Conservation (phyloP, 345 rosid genomes). For the Melastoma malabathricum region DNA sequence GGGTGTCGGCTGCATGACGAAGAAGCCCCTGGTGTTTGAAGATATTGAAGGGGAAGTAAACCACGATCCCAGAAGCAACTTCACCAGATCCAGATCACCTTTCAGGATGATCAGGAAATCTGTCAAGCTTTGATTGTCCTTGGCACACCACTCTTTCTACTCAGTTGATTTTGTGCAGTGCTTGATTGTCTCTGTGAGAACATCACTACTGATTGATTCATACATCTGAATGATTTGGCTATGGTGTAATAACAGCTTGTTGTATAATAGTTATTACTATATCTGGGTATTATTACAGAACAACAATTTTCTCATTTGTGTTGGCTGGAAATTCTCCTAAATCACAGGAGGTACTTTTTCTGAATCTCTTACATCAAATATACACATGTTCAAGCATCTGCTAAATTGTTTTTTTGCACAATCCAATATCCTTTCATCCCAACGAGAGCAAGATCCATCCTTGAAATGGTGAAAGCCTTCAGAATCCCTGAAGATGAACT, state of each 20-base stretch:
- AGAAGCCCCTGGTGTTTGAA: slow-evolving; percentile 47
- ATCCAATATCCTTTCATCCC: slow-evolving; percentile 36
- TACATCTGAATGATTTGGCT: slow-evolving; percentile 10
- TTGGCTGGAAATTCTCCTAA: too few relatives aligned
- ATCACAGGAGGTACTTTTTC: neutral
- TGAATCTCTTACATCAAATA: too few relatives aligned
- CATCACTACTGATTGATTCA: neutral
- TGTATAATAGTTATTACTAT: slow-evolving; percentile 11
- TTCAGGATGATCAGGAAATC: slow-evolving; percentile 59
- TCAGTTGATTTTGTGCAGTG: slow-evolving; percentile 6
- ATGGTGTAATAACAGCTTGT: slow-evolving; percentile 35
- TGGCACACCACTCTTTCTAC: too few relatives aligned
- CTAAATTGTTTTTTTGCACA: slow-evolving; percentile 7
- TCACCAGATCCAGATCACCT: slow-evolving; percentile 63
- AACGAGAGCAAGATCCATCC: slow-evolving; percentile 75
- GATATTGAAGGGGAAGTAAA: slow-evolving; percentile 38
- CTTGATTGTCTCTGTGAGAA: slow-evolving; percentile 16
- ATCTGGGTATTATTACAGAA: neutral
- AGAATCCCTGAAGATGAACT: slow-evolving; percentile 70
- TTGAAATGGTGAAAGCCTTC: slow-evolving; percentile 68
- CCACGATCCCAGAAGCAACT: slow-evolving; percentile 36
- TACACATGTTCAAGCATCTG: neutral
- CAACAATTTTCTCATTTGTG: too few relatives aligned
- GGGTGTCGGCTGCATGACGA: slow-evolving; percentile 75
- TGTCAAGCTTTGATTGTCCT: slow-evolving; percentile 27